Evolutionary conservation across 2,329 filamentous ascomycete species (phyloP), one percentile per base, ranked within the genome.

Genomic region (Neurospora sp.): DNA sequence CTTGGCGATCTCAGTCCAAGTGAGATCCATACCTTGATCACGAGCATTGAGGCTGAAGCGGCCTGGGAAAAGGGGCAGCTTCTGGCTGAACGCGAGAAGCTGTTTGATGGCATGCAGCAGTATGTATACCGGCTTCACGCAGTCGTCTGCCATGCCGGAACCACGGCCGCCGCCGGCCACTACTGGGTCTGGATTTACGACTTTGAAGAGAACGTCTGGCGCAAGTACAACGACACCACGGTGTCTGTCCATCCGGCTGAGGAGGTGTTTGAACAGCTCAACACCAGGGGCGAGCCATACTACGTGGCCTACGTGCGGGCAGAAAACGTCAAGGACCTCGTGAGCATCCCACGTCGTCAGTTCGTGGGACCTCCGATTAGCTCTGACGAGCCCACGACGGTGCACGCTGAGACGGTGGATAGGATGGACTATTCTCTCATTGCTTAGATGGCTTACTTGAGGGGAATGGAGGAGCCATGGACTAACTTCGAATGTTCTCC

Each of bases 111-210:
- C 68, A 86, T 90, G 76, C 85, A 85, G 62, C 82, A 88, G 36
- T 83, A 92, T 66, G 87, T 90, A 11, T 99, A 98, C 78, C 88
- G 88, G 15, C 86, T 99, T 4, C 94, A 97, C 74, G 92, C 95
- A 0, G 91, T 97, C 39, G 97, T 99, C 77, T 95, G 97, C 75
- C 96, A 99, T 78, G 89, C 91, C 23, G 92, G 92, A 39, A 83
- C 84, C 74, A 74, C 74, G 37, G 85, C 90, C 52, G 86, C 84
- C 65, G 90, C 90, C 66, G 96, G 96, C 0, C 96, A 99, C 79
- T 99, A 98, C 81, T 97, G 93, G 90, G 93, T 97, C 65, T 97
- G 94, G 86, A 96, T 99, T 73, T 92, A 89, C 77, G 96, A 98
- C 81, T 97, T 97, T 79, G 87, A 90, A 73, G 87, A 88, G 66